A percentile compares a stretch with the other conserved stretches of the same genome.
Evolutionary conservation across 1,284 basidiomycete genomes (phyloP).

Genomic region (Schizophyllum amplum): DNA sequence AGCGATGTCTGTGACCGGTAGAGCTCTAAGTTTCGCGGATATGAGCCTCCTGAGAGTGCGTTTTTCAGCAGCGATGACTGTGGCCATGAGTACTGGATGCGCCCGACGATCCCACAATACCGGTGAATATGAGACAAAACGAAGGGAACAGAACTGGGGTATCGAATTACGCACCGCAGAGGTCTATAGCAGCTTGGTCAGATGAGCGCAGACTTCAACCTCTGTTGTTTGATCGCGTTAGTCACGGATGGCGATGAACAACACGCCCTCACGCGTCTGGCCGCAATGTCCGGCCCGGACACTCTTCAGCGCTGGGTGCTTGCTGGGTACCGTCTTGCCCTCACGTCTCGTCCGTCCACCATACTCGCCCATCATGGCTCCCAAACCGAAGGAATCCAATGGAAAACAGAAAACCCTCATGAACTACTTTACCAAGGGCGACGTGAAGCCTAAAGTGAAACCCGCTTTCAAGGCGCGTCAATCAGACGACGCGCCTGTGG

Average conservation of each 20-base stretch:
- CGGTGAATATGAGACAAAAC: too few species aligned
- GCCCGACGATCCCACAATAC: too few species aligned
- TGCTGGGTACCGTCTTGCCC: too few species aligned
- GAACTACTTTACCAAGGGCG: background rate
- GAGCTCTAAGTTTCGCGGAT: slow-evolving; percentile 30
- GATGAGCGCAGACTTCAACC: too few species aligned
- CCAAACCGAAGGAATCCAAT: slow-evolving; percentile 22
- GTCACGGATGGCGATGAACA: background rate
- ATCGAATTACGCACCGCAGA: too few species aligned
- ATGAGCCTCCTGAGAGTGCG: slow-evolving; percentile 43
- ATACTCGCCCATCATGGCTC: slow-evolving; percentile 25
- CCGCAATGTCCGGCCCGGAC: too few species aligned
- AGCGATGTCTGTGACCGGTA: slow-evolving; percentile 37
- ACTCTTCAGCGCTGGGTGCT: too few species aligned
- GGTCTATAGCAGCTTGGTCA: too few species aligned
- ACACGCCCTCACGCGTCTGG: background rate
- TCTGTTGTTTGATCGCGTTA: background rate
- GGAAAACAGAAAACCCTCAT: background rate
- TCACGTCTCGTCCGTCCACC: too few species aligned
- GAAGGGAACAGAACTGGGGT: too few species aligned
- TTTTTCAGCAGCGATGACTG: slow-evolving; percentile 41
- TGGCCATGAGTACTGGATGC: too few species aligned
- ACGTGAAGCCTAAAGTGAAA: background rate
- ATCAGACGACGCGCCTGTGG: background rate
- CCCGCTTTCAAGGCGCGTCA: background rate